Percentiles rank a stretch among this genome's conserved stretches.
These are phyloP conservation scores for Exophiala phaeomuriformis DNA, from an alignment of 2,329 filamentous ascomycete species.

Conservation along the genomic window DNA sequence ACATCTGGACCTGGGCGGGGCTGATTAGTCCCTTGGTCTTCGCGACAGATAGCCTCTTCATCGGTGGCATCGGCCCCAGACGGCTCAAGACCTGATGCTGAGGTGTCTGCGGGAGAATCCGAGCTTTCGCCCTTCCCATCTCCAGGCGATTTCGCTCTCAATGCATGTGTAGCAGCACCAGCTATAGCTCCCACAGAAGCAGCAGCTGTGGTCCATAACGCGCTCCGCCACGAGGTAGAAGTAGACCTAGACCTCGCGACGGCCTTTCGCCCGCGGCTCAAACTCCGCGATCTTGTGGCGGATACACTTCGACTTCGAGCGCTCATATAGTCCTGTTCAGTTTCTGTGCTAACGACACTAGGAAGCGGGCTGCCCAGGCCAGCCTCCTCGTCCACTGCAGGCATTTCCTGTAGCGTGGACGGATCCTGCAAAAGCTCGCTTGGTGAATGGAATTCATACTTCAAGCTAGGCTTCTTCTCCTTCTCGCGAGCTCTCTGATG, in stretches of 20 bases:
- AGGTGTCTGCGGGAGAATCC: not conserved
- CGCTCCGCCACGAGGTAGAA: conserved; percentile 16
- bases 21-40: not conserved
- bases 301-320: conserved; percentile 23
- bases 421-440: conserved; percentile 41
- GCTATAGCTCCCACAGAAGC: conserved; percentile 11
- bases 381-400: conserved; percentile 17
- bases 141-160: not conserved
- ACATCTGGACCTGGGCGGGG: not conserved
- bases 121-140: not conserved
- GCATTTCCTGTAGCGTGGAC: conserved; percentile 24
- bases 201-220: conserved; percentile 10
- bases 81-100: not conserved
- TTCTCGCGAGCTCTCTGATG: conserved; percentile 33
- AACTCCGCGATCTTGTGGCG: conserved; percentile 12
- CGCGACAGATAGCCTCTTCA: not conserved
- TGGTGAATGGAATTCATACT: conserved; percentile 43
- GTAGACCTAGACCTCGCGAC: conserved; percentile 14
- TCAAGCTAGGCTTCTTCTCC: conserved; percentile 34
- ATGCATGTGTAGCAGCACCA: conserved; percentile 3
- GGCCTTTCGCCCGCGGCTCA: conserved; percentile 13
- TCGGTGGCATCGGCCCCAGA: not conserved
- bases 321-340: conserved; percentile 26
- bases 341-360: conserved; percentile 23
- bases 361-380: conserved; percentile 20